Evolutionary conservation across 2,329 filamentous ascomycete species (phyloP), one percentile per base, ranked within the genome.

Genomic region (Byssothecium circinans): DNA sequence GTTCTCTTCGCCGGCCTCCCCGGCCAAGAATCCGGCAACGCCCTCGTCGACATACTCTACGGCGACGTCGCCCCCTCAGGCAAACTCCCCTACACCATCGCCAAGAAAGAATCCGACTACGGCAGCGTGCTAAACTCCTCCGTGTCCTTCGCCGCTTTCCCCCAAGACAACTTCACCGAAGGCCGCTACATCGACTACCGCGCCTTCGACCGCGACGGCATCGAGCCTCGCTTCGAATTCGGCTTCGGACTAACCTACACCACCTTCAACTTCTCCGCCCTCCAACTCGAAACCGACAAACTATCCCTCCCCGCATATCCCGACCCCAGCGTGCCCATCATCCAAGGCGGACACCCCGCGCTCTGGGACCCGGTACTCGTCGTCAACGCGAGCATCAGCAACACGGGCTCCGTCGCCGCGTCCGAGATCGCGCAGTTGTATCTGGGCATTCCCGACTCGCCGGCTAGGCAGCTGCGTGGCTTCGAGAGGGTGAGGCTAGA

Each of bases 101-200:
- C 54, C 3, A 60, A 57, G 45, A 43, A 41, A 3, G 80, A 81
- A 27, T 77, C 80, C 50, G 83, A 86, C 57, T 94, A 91, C 58
- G 86, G 85, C 43, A 77, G 78, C 65, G 90, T n/a, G n/a, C n/a
- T n/a, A 8, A 67, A 84, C 38, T 57, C 56, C 1, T 64, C 64
- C 12, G 56, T 69, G 10, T 58, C 61, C 7, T 83, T 84, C 68
- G 68, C 81, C 57, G 80, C 85, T 86, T n/a, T n/a, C n/a, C n/a
- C 88, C n/a, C 88, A 94, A 60, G 73, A 83, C 15, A 79, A 89
- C 59, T 95, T 89, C 65, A 75, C 75, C 2, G 89, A 94, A 67
- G 89, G 89, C 5, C 75, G 86, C 43, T 89, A 90, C 68, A 90
- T 94, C 64, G 89, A 94, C 69, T 89, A 90, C 72, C 82, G 86